Base-by-base conservation (phyloP, 306 rosid genomes). In the Cucurbita ficifolia region DNA sequence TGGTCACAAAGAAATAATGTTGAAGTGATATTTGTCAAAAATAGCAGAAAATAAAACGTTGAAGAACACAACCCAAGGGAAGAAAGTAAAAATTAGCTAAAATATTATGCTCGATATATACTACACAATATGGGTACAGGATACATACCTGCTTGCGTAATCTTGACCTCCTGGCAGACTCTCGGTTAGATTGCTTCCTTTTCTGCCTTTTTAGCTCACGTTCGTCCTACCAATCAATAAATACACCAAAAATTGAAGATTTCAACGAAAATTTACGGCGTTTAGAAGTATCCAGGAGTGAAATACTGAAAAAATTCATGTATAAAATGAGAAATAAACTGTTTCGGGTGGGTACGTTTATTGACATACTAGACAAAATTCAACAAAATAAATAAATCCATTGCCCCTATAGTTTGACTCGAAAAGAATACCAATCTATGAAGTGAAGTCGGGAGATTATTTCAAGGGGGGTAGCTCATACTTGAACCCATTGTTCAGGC, bases 161-260 rank as follows among this genome's bases (percentile, higher is more conserved):
- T 82, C 99, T 89, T 77, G 99, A 95, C 86, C 99, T 88, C 88
- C 99, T 81, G 33, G 99, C 99, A 10, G 99, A 95, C 77, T 95
- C 99, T 79, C 99, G 83, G 64, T 95, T 95, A 14, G 99, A 95
- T 80, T 95, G 99, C 87, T 95, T 95, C 81, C 99, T 85, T 79
- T 95, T 95, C 83, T 95, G 99, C 75, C 96, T 81, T 85, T 91
- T 95, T 60, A 95, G 80, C 78, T 95, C 99, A 9, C 99, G 97
- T 71, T 95, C 99, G 42, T 95, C 99, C 97, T 88, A 77, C 63
- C 81, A 82, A 79, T 81, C 74, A 10, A 78, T 0, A 29, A 21
- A 76, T 10, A 72, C 54, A 16, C 33, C 48, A 24, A 57, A 70
- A 68, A 24, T 76, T 72, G 76, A 29, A 1, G 33, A 48, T 42